Percentiles rank a stretch among this genome's conserved stretches.
These are phyloP conservation scores for Penicillium angulare DNA, from an alignment of 495 filamentous ascomycete species.

Conservation along the genomic window DNA sequence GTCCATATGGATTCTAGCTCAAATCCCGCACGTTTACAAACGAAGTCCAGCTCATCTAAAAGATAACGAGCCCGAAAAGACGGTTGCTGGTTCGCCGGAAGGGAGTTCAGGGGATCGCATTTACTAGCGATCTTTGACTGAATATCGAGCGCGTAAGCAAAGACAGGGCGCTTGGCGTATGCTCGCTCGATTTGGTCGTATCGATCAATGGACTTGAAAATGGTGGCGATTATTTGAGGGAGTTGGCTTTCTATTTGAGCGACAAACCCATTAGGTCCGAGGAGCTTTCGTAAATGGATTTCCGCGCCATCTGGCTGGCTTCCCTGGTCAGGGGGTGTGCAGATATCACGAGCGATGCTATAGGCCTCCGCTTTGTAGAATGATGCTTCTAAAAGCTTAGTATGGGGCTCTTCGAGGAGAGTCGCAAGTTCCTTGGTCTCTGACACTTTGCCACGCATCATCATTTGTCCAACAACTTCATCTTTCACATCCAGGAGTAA, in stretches of 20 bases:
- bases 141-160: conserved; percentile 56
- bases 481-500: conserved; percentile 71
- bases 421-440: conserved; percentile 57
- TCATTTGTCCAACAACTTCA: conserved; percentile 77
- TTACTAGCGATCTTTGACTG: conserved; percentile 65
- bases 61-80: conserved; percentile 78
- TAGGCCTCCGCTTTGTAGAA: conserved; percentile 85
- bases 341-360: conserved; percentile 75
- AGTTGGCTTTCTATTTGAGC: conserved; percentile 65
- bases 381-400: conserved; percentile 59
- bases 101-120: conserved; percentile 53
- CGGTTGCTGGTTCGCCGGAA: conserved; percentile 80
- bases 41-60: conserved; percentile 65
- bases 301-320: conserved; percentile 62
- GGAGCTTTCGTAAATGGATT: conserved; percentile 59
- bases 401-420: conserved; percentile 51
- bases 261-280: conserved; percentile 65
- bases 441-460: conserved; percentile 75
- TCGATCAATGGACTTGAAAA: conserved; percentile 68
- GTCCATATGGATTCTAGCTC: conserved; percentile 72
- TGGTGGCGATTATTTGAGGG: conserved; percentile 66
- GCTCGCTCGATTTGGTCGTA: conserved; percentile 75
- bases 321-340: conserved; percentile 51
- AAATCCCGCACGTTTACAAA: conserved; percentile 67
- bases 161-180: conserved; percentile 61